These are phyloP conservation scores for Solanum chilense DNA, from an alignment of 257 asterid genomes.

Conservation along the genomic window DNA sequence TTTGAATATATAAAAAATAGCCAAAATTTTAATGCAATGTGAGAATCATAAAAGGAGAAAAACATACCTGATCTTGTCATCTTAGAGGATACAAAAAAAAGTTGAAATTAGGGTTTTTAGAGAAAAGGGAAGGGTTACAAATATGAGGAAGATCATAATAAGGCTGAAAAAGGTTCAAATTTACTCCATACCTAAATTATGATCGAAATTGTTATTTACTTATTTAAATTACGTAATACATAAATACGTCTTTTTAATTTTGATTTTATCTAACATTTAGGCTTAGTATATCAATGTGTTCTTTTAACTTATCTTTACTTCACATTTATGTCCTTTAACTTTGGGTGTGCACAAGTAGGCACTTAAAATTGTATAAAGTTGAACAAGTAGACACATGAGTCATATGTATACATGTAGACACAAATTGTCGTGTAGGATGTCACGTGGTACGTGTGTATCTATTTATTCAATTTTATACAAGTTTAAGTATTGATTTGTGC, in stretches of 20 bases:
- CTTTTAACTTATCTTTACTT: rapidly evolving
- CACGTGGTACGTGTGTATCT: background rate
- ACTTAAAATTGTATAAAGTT: too few relatives aligned
- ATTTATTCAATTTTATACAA: too few relatives aligned
- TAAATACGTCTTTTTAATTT: background rate
- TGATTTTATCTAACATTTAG: rapidly evolving
- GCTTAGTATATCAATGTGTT: too few relatives aligned
- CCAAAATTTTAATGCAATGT: background rate
- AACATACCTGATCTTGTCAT: background rate
- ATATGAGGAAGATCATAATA: background rate
- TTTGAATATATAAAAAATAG: background rate
- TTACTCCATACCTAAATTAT: background rate
- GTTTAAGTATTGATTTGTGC: background rate
- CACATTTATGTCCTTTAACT: too few relatives aligned
- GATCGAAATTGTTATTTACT: background rate
- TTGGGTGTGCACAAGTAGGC: too few relatives aligned
- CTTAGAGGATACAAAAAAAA: background rate
- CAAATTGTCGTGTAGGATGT: background rate
- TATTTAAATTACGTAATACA: background rate
- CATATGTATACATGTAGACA: background rate
- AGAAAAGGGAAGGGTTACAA: background rate
- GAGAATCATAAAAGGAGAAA: background rate
- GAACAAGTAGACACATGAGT: background rate
- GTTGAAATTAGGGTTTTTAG: background rate
- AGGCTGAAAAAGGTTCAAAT: background rate